A percentile compares a stretch with the other conserved stretches of the same genome.
phyloP scores from a whole-genome alignment of 257 asterid genomes.

The Salvia splendens region DNA sequence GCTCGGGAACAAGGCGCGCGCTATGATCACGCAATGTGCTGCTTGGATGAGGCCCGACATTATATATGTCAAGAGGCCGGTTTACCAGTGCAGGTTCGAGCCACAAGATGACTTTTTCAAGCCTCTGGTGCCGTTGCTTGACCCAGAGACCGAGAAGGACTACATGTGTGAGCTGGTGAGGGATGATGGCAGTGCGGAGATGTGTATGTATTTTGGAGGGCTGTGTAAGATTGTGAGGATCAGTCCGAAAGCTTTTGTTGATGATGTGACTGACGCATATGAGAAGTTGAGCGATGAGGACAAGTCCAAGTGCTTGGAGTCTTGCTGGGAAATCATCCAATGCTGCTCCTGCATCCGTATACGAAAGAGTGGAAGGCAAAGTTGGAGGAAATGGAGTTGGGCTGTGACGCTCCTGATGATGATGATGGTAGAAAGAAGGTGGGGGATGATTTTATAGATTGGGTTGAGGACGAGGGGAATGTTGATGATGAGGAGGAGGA shows the following conservation, averaged over 20 bases:
- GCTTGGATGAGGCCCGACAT: slow-evolving; percentile 99
- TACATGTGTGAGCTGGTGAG: slow-evolving; percentile 67
- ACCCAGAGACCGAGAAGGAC: slow-evolving; percentile 75
- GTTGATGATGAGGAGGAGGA: slow-evolving; percentile 37
- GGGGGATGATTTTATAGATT: slow-evolving; percentile 66
- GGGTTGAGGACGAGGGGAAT: slow-evolving; percentile 80
- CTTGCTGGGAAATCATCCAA: slow-evolving; percentile 73
- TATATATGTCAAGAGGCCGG: slow-evolving; percentile 80
- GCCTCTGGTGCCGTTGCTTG: slow-evolving; percentile 64
- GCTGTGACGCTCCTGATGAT: slow-evolving; percentile 95
- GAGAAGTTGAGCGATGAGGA: slow-evolving; percentile 76
- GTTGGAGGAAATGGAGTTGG: slow-evolving; percentile 95
- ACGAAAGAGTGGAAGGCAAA: slow-evolving; percentile 92
- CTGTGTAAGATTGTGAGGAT: slow-evolving; percentile 77
- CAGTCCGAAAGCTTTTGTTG: slow-evolving; percentile 85
- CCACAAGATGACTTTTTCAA: slow-evolving; percentile 79
- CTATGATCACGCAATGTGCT: slow-evolving; percentile 81
- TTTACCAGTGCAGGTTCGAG: slow-evolving; percentile 88
- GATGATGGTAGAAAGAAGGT: slow-evolving; percentile 38
- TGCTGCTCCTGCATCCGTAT: slow-evolving; percentile 74
- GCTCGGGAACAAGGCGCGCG: slow-evolving; percentile 73
- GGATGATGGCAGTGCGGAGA: slow-evolving; percentile 72
- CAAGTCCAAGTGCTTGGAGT: slow-evolving; percentile 75
- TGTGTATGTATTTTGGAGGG: slow-evolving; percentile 88
- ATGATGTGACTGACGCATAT: slow-evolving; percentile 81